A percentile compares a stretch with the other conserved stretches of the same genome.
These are phyloP conservation scores for Phaeophleospora eucalypticola DNA, from an alignment of 2,329 filamentous ascomycete species.

Conservation along the genomic window DNA sequence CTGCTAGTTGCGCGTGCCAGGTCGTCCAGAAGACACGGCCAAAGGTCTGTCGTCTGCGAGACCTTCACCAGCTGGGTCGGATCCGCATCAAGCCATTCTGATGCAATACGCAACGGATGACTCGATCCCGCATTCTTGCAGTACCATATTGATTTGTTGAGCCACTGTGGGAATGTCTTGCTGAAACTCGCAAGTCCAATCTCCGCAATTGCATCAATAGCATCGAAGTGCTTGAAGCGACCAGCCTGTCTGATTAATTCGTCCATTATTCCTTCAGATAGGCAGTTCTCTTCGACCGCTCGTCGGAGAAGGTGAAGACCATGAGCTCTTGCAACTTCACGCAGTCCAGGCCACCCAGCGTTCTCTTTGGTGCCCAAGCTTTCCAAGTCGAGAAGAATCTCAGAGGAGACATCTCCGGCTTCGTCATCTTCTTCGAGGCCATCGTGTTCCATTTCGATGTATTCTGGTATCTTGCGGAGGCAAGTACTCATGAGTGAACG, in stretches of 20 bases:
- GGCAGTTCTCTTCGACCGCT: constrained; percentile 34
- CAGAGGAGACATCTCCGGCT: constrained; percentile 34
- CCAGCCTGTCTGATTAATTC: constrained; percentile 5
- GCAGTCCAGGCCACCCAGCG: constrained; percentile 38
- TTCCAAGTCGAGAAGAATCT: constrained; percentile 42
- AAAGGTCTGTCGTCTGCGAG: constrained; percentile 3
- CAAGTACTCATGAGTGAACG: constrained; percentile 38
- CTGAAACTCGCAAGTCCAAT: too few species aligned
- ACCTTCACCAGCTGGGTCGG: neutral
- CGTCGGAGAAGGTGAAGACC: constrained; percentile 35
- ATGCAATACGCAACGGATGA: too few species aligned
- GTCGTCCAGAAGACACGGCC: constrained; percentile 3
- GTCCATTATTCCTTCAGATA: constrained; percentile 15
- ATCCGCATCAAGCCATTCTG: too few species aligned
- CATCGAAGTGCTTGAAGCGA: neutral
- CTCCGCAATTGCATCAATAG: neutral
- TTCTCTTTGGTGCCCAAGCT: constrained; percentile 29
- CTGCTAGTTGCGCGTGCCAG: constrained; percentile 1
- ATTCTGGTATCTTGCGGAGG: constrained; percentile 37
- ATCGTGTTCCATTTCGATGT: constrained; percentile 31
- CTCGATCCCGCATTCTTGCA: too few species aligned
- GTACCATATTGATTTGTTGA: too few species aligned
- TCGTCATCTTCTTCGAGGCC: constrained; percentile 34
- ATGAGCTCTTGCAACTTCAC: constrained; percentile 40
- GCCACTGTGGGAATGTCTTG: too few species aligned